Base-by-base conservation (phyloP, 306 rosid genomes). In the Cucurbita maxima region DNA sequence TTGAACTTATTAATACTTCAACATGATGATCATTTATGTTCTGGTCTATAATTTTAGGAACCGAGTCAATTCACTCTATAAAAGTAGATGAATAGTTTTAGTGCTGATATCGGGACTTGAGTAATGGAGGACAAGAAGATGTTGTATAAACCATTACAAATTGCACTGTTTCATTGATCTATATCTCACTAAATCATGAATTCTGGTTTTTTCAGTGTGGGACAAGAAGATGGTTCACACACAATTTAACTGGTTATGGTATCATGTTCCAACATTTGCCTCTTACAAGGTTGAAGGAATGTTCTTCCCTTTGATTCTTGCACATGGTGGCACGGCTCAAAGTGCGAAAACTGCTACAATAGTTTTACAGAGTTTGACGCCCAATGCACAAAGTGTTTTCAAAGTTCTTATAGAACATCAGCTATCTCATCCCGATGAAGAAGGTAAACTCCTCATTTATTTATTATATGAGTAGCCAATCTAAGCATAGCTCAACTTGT, bases 181-280 rank as follows among this genome's bases (percentile, higher is more conserved):
- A 8, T 34, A 30, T 50, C 75, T 48, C 60, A 51, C 40, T 22
- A 20, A 45, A 48, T 22, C 13, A 36, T 22, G 16, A 22, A 22
- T 45, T 34, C 38, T 55, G 37, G 20, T 22, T 38, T 58, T 60
- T 45, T 4, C 71, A 74, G 97, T 86, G 83, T 94, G 99, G 99
- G 99, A 91, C 95, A 94, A 94, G 90, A 87, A 85, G 85, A 94
- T 90, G 97, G 86, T 87, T 75, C 95, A 87, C 80, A 86, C 91
- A 20, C 96, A 86, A 75, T 91, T 91, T 85, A 94, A 89, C 68
- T 94, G 99, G 99, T 84, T 86, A 78, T 94, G 99, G 99, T 77
- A 86, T 82, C 96, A 94, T 73, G 90, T 94, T 73, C 97, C 97
- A 59, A 94, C 99, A 53, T 94, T 89, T 79, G 85, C 87, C 5